Conservation (phyloP, 192 early-diverging fungal genomes). For the Umbelopsis ramanniana region DNA sequence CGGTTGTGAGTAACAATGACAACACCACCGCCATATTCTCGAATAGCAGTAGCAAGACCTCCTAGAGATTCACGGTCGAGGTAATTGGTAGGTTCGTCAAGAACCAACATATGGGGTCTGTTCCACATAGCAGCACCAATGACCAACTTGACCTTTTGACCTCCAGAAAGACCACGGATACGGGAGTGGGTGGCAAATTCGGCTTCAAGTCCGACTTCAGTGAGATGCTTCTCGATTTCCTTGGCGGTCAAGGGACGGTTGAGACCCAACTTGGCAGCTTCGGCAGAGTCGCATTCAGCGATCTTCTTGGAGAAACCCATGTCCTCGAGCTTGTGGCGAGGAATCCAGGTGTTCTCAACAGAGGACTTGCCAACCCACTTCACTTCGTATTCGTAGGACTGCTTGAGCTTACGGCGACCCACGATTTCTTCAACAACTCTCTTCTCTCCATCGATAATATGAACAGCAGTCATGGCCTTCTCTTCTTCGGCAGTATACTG, state of each 20-base stretch:
- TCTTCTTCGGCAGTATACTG: constrained; percentile 69
- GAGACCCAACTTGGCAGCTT: constrained; percentile 77
- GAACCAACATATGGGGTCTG: constrained; percentile 87
- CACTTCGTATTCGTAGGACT: constrained; percentile 85
- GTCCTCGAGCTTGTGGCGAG: constrained; percentile 70
- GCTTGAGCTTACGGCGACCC: constrained; percentile 80
- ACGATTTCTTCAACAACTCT: constrained; percentile 63
- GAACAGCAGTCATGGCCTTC: constrained; percentile 59
- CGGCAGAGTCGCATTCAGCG: constrained; percentile 74
- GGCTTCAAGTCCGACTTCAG: constrained; percentile 75
- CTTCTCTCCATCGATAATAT: constrained; percentile 63
- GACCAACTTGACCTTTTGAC: constrained; percentile 88
- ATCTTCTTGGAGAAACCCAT: constrained; percentile 80
- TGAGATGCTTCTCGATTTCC: constrained; percentile 75
- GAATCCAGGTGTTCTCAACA: constrained; percentile 75
- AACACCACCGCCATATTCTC: constrained; percentile 79
- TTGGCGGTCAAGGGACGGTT: constrained; percentile 72
- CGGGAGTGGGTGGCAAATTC: constrained; percentile 75
- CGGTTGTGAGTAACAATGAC: constrained; percentile 86
- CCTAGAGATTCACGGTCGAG: constrained; percentile 68
- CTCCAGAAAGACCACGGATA: constrained; percentile 75
- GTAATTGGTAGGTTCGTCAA: constrained; percentile 88
- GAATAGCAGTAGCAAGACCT: constrained; percentile 75
- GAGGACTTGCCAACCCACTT: constrained; percentile 66
- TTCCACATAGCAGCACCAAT: constrained; percentile 86